Conservation (phyloP, 106 monocot species). For the Dioscorea dumetorum region DNA sequence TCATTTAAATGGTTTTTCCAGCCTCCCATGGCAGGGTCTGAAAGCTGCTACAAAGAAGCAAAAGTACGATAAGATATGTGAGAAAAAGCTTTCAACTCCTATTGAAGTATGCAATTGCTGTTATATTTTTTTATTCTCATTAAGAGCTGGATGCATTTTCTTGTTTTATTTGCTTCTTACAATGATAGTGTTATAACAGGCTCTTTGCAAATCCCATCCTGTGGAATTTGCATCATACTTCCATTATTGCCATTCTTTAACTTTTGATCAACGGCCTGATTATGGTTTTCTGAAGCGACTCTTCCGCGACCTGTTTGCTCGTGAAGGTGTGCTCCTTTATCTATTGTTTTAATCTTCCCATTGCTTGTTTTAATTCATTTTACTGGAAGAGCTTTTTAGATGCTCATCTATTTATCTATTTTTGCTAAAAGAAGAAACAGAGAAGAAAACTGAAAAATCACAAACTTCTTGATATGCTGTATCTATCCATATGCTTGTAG, state of each 20-base stretch:
- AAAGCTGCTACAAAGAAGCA: conserved; percentile 96
- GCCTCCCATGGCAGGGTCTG: conserved; percentile 98
- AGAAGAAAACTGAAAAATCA: no score
- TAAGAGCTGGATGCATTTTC: no score
- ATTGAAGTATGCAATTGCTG: conserved; percentile 54
- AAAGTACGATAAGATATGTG: conserved; percentile 96
- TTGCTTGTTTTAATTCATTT: no score
- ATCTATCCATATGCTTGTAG: no score
- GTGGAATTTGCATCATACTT: conserved; percentile 98
- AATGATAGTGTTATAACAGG: conserved; percentile 21
- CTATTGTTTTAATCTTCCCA: no score
- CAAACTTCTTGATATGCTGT: no score
- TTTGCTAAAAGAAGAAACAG: no score
- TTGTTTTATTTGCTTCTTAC: no score
- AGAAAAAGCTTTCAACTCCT: conserved; percentile 92
- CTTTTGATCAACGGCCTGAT: conserved; percentile 90
- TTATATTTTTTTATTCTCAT: neutral
- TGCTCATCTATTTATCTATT: no score
- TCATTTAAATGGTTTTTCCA: conserved; percentile 19
- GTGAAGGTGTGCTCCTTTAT: conserved; percentile 53
- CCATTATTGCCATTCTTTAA: conserved; percentile 92
- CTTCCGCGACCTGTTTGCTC: conserved; percentile 69
- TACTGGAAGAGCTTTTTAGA: no score
- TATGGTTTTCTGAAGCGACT: conserved; percentile 90
- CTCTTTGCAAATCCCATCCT: conserved; percentile 81